These are phyloP conservation scores for Fistulina hepatica DNA, from an alignment of 1,284 basidiomycete species.

Conservation along the genomic window DNA sequence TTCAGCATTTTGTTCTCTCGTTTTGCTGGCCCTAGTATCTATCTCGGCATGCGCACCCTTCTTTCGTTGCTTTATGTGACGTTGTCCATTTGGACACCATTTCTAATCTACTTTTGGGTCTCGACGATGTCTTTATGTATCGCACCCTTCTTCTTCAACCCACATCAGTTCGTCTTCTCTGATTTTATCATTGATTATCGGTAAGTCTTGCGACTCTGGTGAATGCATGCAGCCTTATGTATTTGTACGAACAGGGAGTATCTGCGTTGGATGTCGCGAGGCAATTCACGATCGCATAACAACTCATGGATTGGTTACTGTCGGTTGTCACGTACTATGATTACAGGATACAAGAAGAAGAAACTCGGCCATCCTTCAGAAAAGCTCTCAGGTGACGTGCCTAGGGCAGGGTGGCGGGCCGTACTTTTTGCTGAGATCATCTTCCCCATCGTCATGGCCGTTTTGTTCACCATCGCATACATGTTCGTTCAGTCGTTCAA, in stretches of 20 bases:
- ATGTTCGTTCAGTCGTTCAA: constrained; percentile 85
- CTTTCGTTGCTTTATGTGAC: constrained; percentile 88
- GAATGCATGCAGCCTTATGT: not conserved
- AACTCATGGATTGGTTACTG: constrained; percentile 99
- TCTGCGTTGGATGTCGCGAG: constrained; percentile 94
- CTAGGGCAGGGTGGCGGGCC: constrained; percentile 82
- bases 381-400: constrained; percentile 85
- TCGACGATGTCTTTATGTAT: constrained; percentile 81
- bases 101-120: constrained; percentile 94
- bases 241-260: constrained; percentile 56
- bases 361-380: constrained; percentile 89
- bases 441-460: constrained; percentile 74
- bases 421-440: constrained; percentile 84
- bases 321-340: constrained; percentile 86
- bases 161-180: constrained; percentile 90
- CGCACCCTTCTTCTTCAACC: constrained; percentile 94
- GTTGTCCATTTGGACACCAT: constrained; percentile 79
- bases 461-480: constrained; percentile 81
- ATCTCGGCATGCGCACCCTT: constrained; percentile 86
- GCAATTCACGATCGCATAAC: constrained; percentile 90
- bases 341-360: constrained; percentile 97
- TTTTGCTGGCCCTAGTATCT: constrained; percentile 94
- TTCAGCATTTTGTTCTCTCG: constrained; percentile 93
- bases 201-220: constrained; percentile 27
- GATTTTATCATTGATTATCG: constrained; percentile 96